Conservation (phyloP, 352 stramenopile genomes). For the Phytophthora melonis region DNA sequence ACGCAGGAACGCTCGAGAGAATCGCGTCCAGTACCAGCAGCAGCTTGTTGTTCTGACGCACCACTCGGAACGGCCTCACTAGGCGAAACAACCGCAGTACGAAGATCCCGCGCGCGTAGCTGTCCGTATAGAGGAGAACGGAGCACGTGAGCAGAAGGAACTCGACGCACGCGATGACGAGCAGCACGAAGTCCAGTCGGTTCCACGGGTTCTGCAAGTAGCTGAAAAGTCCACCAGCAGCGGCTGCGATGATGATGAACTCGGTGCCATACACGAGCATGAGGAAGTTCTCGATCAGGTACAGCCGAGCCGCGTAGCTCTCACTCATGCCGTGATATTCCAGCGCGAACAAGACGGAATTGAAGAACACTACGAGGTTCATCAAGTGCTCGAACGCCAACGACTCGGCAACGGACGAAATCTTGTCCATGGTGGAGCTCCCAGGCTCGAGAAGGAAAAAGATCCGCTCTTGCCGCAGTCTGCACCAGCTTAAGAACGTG, state of each 20-base stretch:
- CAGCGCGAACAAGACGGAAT: constrained; percentile 78
- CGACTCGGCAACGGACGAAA: constrained; percentile 61
- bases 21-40: constrained; percentile 77
- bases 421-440: constrained; percentile 57
- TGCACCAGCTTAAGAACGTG: constrained; percentile 66
- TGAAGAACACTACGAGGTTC: constrained; percentile 79
- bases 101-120: constrained; percentile 77
- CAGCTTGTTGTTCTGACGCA: constrained; percentile 81
- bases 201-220: constrained; percentile 89
- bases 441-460: constrained; percentile 73
- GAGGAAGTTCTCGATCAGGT: constrained; percentile 70
- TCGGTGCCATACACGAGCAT: constrained; percentile 79
- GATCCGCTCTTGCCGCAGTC: constrained; percentile 64
- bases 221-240: constrained; percentile 57
- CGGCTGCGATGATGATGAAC: constrained; percentile 70
- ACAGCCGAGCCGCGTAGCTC: constrained; percentile 64
- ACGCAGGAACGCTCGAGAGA: constrained; percentile 69
- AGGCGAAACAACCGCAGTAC: constrained; percentile 84
- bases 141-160: constrained; percentile 69
- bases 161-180: constrained; percentile 72
- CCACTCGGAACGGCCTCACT: constrained; percentile 76
- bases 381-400: constrained; percentile 80
- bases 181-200: constrained; percentile 76
- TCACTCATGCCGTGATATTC: constrained; percentile 80
- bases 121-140: constrained; percentile 69